These are phyloP conservation scores for Peronospora belbahrii DNA, from an alignment of 352 stramenopile species.

Conservation along the genomic window DNA sequence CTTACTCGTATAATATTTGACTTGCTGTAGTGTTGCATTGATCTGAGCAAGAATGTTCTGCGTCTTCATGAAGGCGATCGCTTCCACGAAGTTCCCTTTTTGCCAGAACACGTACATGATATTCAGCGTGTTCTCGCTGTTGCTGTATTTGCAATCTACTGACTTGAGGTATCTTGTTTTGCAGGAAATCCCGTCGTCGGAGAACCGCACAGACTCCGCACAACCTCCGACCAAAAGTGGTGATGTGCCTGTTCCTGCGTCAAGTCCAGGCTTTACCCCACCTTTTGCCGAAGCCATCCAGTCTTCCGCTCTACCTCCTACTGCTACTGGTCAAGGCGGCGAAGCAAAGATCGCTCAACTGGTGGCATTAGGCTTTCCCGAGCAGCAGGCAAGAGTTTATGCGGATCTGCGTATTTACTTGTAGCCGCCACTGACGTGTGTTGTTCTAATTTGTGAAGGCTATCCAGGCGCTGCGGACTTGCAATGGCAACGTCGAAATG, in stretches of 20 bases:
- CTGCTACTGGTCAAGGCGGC: conserved; percentile 14
- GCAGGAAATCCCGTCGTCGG: conserved; percentile 65
- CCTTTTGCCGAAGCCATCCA: conserved; percentile 7
- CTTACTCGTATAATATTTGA: conserved; percentile 1
- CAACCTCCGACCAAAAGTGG: conserved; percentile 19
- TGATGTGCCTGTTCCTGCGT: conserved; percentile 20
- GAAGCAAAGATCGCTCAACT: conserved; percentile 60
- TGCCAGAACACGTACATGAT: conserved; percentile 74
- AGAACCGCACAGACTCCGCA: conserved; percentile 31
- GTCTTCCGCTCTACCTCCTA: conserved; percentile 12
- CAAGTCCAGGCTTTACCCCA: conserved; percentile 17
- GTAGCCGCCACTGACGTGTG: conserved; percentile 13
- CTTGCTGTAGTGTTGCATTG: conserved; percentile 87
- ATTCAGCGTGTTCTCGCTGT: neutral
- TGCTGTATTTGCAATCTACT: neutral
- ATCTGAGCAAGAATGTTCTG: conserved; percentile 90
- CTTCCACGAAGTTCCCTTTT: conserved; percentile 77
- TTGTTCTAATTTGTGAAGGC: conserved; percentile 34
- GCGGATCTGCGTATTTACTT: neutral
- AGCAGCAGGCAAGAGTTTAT: conserved; percentile 36
- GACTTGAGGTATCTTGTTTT: neutral
- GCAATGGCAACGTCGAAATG: conserved; percentile 74
- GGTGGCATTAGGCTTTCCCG: conserved; percentile 57
- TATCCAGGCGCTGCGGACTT: conserved; percentile 51
- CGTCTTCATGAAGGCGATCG: conserved; percentile 59